Evolutionary conservation across 805 yeast genomes (phyloP), one percentile per base, ranked within the genome.

Genomic region (Starmerella bacillaris): DNA sequence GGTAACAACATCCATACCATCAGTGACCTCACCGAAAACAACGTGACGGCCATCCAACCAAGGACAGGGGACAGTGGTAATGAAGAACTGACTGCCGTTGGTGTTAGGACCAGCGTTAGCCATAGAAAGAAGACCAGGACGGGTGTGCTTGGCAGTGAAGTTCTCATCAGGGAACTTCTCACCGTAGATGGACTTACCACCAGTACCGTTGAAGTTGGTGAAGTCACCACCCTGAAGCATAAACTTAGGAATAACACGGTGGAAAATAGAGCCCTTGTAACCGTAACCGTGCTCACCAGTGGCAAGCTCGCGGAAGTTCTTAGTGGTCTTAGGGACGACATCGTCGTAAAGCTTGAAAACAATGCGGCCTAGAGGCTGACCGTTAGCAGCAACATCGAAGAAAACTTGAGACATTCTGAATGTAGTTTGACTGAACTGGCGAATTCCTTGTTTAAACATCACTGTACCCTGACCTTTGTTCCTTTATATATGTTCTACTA

Each of bases 51-150:
- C 94, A 54, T 83, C 92, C 59, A 84, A 70, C 86, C 89, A 79
- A 41, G 89, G 77, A 53, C 76, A 66, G 47, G 75, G 67, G 36
- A 78, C 84, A 39, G 94, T 82, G 59, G 94, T 82, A 65, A 82
- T 77, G 71, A 86, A 84, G 64, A 84, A 84, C 65, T 84, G 96
- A 37, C 94, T 83, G 39, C 95, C 95, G 65, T 86, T 86, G 65
- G 95, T 80, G 74, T 82, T 79, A 61, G 92, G 93, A 51, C 95
- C 95, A 45, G 95, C 92, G 59, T 86, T 86, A 59, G 95, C 95
- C 95, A 86, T 86, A 44, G 94, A 79, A 54, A 80, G 60, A 61
- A 77, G 63, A 70, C 83, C 68, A 67, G 92, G 73, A 60, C 72
- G 66, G 64, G 65, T 64, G 68, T 86, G 95, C 55, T 60, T 74